Evolutionary conservation across 257 asterid genomes (phyloP).

Genomic region (Gentiana dahurica): DNA sequence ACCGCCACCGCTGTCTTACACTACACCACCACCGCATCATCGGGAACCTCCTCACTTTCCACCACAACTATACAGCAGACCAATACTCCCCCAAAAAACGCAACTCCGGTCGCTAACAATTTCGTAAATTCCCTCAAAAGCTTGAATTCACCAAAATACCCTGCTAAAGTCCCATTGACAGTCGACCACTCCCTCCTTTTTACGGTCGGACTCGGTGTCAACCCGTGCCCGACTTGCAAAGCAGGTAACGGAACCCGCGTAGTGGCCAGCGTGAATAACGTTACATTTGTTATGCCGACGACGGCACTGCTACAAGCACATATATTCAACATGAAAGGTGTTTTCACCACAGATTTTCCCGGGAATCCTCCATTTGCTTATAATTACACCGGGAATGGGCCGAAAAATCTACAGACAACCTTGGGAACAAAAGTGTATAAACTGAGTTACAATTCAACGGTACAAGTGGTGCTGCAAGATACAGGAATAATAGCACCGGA

Average conservation of each 20-base stretch:
- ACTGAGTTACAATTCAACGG: conserved; percentile 49
- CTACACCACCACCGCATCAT: conserved; percentile 40
- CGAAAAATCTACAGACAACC: conserved; percentile 32
- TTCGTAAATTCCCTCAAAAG: conserved; percentile 51
- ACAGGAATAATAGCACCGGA: conserved; percentile 76
- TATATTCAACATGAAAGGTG: conserved; percentile 42
- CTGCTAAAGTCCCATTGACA: conserved; percentile 58
- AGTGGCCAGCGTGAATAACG: conserved; percentile 63
- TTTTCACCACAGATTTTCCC: conserved; percentile 76
- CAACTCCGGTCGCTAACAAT: conserved; percentile 58
- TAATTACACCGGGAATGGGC: conserved; percentile 59
- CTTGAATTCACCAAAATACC: conserved; percentile 49
- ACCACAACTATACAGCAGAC: conserved; percentile 36
- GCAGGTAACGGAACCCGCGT: conserved; percentile 63
- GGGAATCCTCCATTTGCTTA: conserved; percentile 46
- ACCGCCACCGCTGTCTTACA: conserved; percentile 83
- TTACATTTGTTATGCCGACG: conserved; percentile 82
- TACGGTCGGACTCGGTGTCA: conserved; percentile 61
- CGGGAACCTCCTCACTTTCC: conserved; percentile 10
- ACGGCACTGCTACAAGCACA: conserved; percentile 70
- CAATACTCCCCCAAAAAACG: conserved; percentile 45
- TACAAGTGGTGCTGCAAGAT: conserved; percentile 75
- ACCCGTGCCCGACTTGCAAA: conserved; percentile 65
- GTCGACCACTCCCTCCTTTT: conserved; percentile 62
- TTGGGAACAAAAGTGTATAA: conserved; percentile 61